Base-by-base conservation (phyloP, 2,329 filamentous ascomycete genomes). In the Calonectria hawksworthii region DNA sequence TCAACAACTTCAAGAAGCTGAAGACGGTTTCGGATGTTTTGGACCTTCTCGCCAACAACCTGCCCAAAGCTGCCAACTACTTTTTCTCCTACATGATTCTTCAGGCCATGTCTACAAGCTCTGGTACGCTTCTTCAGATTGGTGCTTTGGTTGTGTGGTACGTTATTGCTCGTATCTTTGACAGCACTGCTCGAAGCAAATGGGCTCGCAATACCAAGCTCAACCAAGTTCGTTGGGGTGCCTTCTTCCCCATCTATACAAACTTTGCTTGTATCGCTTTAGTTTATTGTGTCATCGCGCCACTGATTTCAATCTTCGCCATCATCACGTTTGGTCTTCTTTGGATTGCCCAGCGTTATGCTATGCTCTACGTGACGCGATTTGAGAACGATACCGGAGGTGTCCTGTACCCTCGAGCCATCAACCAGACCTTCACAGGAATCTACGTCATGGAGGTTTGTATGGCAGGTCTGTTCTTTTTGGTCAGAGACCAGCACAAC, bases 51-150 rank as follows among this genome's bases (percentile, higher is more conserved):
- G 96, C 96, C 0, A 84, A 88, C 14, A 97, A 96, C 74, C 87
- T 99, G 7, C 97, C 97, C 2, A 94, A 92, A 79, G 94, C 96
- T 0, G 94, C 95, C 79, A 98, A 98, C 83, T 99, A 99, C 85
- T 99, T 99, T 88, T 99, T 98, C 89, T 96, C 95, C 1, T 99
- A 99, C 90, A 96, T 99, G 93, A 94, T 98, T 83, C 92, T 99
- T 13, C 97, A 99, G 82, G 95, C 96, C 0, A 89, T 99, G 80
- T 96, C 95, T 76, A 96, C 95, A 76, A 98, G 96, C 84, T 96
- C 96, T 1, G 96, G 94, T 84, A 96, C 95, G 1, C 88, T 99
- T 5, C 88, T 98, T 16, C 97, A 99, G 82, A 91, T 98, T 30
- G 92, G 92, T n/a, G 91, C 93, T 4, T 89, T 99, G 4, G 82